phyloP scores from a whole-genome alignment of 2,329 filamentous ascomycete species.

The Fusarium transvaalense region DNA sequence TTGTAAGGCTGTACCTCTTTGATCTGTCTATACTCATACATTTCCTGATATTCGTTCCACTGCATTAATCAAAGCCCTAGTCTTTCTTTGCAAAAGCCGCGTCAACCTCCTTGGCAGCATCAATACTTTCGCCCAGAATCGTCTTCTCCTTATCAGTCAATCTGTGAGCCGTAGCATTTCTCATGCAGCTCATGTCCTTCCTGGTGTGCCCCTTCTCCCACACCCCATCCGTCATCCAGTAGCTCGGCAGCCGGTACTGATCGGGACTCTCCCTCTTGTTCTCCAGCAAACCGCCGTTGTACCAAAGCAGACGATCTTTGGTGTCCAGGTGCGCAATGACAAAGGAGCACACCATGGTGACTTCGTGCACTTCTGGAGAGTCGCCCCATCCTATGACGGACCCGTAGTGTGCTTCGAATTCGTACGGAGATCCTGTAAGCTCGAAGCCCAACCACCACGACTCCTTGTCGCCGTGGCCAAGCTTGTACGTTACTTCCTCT shows the following conservation, averaged over 20 bases:
- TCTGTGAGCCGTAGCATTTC: constrained; percentile 5
- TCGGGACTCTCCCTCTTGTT: constrained; percentile 50
- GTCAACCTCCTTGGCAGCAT: constrained; percentile 28
- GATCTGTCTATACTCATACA: not conserved
- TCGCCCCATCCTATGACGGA: constrained; percentile 55
- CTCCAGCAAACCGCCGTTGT: constrained; percentile 58
- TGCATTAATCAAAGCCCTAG: not conserved
- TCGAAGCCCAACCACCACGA: constrained; percentile 60
- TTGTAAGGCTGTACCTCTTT: not conserved
- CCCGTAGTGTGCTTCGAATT: constrained; percentile 57
- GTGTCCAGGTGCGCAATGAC: constrained; percentile 58
- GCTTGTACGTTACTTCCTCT: constrained; percentile 54
- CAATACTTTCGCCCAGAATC: constrained; percentile 19
- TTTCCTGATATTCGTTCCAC: constrained; percentile 1
- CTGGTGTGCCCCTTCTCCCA: constrained; percentile 52
- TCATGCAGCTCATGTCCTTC: constrained; percentile 56
- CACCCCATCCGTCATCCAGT: constrained; percentile 56
- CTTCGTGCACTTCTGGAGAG: not conserved
- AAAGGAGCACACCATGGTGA: constrained; percentile 53
- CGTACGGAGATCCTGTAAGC: constrained; percentile 53
- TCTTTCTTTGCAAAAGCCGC: not conserved
- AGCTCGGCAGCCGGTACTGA: constrained; percentile 51
- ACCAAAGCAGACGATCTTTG: constrained; percentile 55
- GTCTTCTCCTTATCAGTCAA: constrained; percentile 17
- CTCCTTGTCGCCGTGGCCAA: constrained; percentile 60